Base-by-base conservation (phyloP, 257 asterid genomes). In the Osmanthus fragrans region DNA sequence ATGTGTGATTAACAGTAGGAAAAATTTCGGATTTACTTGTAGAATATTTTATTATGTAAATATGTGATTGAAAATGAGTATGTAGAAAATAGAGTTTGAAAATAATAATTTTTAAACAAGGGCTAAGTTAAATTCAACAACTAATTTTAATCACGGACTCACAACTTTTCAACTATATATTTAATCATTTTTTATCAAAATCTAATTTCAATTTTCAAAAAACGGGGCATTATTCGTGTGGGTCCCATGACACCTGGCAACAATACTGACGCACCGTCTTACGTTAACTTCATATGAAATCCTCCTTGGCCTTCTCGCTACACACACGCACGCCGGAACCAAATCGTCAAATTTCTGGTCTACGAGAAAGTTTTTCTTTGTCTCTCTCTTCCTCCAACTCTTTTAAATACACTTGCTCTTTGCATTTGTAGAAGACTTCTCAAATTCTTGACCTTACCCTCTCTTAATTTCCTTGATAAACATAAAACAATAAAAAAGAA, bases 201-300 rank as follows among this genome's bases (percentile, higher is more conserved):
- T 30, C 2, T 30, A 1, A 30, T 30, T 30, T 30, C 1, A 30
- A 30, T 2, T 30, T 1, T 30, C 32, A 30, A 0, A 1, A 30
- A 30, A 30, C 32, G 1, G 2, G 32, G 3, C 32, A 30, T 30
- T 0, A 32, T 32, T 32, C 3, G 4, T 19, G 77, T 80, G 85
- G 94, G 80, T 76, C 91, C 71, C 80, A 7, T 27, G 84, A 82
- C 91, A 82, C 76, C 86, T 86, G 89, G 75, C 88, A 70, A 45
- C 37, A 10, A 40, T 72, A 66, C 84, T 91, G 92, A 91, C 93
- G 96, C 97, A 89, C 87, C 80, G 66, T 60, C 92, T 93, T 80
- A 91, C 96, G 96, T 86, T 58, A 76, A 64, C 66, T 69, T 76
- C n/a, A n/a, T 12, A 73, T 75, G 85, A 75, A 82, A 82, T 67